Base-by-base conservation (phyloP, 768 basidiomycete species). In the Pisolithus orientalis region DNA sequence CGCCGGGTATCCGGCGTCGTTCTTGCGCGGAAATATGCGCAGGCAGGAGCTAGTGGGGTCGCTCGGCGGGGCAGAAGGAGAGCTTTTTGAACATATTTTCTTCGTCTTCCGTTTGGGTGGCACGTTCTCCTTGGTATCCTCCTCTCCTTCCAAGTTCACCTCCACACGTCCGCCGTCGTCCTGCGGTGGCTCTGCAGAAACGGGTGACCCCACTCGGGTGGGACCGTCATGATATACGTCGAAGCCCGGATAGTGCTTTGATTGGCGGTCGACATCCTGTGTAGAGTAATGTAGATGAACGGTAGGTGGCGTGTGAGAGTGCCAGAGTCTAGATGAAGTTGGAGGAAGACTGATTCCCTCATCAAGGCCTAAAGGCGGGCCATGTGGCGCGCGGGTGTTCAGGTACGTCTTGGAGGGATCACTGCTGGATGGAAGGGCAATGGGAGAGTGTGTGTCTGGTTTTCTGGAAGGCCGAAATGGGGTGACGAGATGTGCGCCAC, bases 191-290 rank as follows among this genome's bases (percentile, higher is more conserved):
- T 27, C 46, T 34, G 53, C 37, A 25, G 38, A 28, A 39, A 39
- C 14, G 1, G 48, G 49, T 17, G 57, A 48, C 38, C 16, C 53
- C 24, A 53, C 52, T 42, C 47, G 59, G 10, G 44, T 49, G 34
- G 34, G 34, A 34, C 34, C 34, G 43, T 86, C 84, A 59, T 69
- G 76, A 59, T 77, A 75, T 42, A 85, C 75, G 38, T 70, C 65
- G 58, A 87, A 87, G 14, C 85, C 84, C 11, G 85, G 85, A 62
- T 84, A 85, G 58, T 86, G 85, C 38, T 76, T 71, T 14, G 83
- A 84, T 43, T 76, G 72, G 1, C 75, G 76, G 60, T 84, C 75
- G 28, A 69, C 61, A 16, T 66, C 50, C 70, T 70, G 52, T 72
- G 46, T 34, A 21, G 31, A 37, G n/a, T 14, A 7, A 13, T 31